Base-by-base conservation (phyloP, 371 early-diverging fungal genomes). In the Syncephalastrum sp. region DNA sequence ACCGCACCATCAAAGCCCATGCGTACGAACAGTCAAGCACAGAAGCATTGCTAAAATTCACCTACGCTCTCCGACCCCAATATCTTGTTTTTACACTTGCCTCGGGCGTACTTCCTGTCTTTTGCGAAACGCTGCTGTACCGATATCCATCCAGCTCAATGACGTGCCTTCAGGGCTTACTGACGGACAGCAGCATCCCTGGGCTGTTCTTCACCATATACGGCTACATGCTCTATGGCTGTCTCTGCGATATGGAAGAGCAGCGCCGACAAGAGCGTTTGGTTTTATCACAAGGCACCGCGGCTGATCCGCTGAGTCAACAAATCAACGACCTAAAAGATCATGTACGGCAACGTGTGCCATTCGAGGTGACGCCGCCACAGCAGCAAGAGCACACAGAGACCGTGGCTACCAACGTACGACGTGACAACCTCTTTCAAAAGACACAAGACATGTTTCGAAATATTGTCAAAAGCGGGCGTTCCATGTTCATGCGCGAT, bases 401-500 rank as follows among this genome's bases (percentile, higher is more conserved):
- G 29, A 73, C 70, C 0, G 63, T 73, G 1, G 59, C 74, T 0
- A 70, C 68, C 1, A 65, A 61, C 8, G 65, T 74, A 1, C 71
- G 67, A 0, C 66, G 70, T 4, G 54, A 52, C 13, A 72, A 70
- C 14, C 48, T 79, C 14, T 74, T 76, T 53, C 56, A 60, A 25
- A 75, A 75, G 51, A 56, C 79, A 6, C 60, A 59, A 21, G 56
- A 63, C 15, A 79, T 79, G 79, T 70, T 79, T 42, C 66, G 65
- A 15, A 72, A 69, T 13, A 76, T 76, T 47, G 79, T 75, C 52
- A 75, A 72, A 48, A 70, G 76, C 46, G 79, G 79, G 19, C 53
- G 79, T 48, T 75, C 79, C 6, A 74, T 74, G 76, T 79, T 67
- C 61, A 76, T 79, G 77, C 68, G 69, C 14, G 79, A 79, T 50